These are phyloP conservation scores for Phytophthora macrochlamydospora DNA, from an alignment of 352 stramenopile genomes.

Conservation along the genomic window DNA sequence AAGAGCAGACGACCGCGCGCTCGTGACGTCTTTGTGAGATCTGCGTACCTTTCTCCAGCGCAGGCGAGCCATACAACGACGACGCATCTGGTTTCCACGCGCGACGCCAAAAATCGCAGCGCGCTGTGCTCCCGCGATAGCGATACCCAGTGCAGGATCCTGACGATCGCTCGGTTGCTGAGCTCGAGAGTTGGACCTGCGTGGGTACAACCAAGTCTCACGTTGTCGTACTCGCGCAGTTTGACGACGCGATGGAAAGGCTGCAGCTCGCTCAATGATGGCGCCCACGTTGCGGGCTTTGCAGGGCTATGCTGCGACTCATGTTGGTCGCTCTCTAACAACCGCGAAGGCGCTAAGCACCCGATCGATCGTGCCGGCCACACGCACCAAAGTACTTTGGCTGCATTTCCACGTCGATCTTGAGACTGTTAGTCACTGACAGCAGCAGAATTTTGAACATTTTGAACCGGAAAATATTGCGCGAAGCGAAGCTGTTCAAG, in stretches of 20 bases:
- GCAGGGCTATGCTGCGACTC: not conserved
- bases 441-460: too few species aligned
- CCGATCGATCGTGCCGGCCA: too few species aligned
- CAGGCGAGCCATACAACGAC: not conserved
- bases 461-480: too few species aligned
- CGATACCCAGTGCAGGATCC: not conserved
- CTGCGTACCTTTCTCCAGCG: not conserved
- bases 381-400: too few species aligned
- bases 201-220: constrained; percentile 1
- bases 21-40: not conserved
- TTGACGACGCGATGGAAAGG: not conserved
- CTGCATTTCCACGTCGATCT: too few species aligned
- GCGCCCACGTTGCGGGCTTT: not conserved
- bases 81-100: not conserved
- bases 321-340: not conserved
- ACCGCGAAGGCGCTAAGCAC: not conserved
- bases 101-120: not conserved
- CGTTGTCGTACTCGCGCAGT: not conserved
- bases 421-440: too few species aligned
- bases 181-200: not conserved
- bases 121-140: not conserved
- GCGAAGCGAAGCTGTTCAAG: too few species aligned
- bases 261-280: not conserved
- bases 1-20: not conserved
- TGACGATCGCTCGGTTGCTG: not conserved